These are phyloP conservation scores for Solanum stenotomum DNA, from an alignment of 257 asterid species.

Conservation along the genomic window DNA sequence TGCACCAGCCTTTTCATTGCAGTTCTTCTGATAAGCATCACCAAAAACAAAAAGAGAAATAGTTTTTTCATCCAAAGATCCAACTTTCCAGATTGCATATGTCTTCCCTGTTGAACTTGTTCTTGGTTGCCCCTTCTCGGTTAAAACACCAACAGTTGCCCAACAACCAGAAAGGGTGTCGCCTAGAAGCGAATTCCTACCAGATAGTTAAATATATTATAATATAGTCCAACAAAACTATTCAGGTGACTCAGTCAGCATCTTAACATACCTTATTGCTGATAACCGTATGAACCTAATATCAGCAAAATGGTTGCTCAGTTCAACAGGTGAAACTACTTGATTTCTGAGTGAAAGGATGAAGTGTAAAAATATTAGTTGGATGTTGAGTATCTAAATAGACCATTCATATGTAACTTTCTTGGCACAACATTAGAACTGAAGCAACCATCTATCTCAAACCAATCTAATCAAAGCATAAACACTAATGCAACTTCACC, in stretches of 20 bases:
- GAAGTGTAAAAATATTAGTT: not conserved
- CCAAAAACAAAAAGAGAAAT: constrained; percentile 83
- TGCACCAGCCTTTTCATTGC: constrained; percentile 58
- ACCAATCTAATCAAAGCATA: not conserved
- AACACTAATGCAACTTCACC: not conserved
- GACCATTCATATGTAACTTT: not conserved
- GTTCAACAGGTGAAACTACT: constrained; percentile 53
- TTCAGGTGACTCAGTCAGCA: not conserved
- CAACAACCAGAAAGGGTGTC: constrained; percentile 90
- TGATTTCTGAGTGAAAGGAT: constrained; percentile 44
- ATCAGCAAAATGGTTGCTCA: constrained; percentile 85
- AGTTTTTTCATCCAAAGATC: constrained; percentile 57
- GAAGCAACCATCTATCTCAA: not conserved
- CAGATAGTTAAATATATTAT: not conserved
- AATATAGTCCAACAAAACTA: not conserved
- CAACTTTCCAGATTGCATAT: constrained; percentile 69
- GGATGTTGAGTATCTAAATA: not conserved
- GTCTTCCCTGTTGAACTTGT: constrained; percentile 83
- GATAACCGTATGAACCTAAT: constrained; percentile 72
- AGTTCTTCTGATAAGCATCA: constrained; percentile 66
- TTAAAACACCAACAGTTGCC: constrained; percentile 80
- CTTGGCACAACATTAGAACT: not conserved
- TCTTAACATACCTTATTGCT: constrained; percentile 56
- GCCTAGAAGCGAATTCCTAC: constrained; percentile 56
- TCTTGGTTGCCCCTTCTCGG: constrained; percentile 56